Evolutionary conservation across 2,329 filamentous ascomycete genomes (phyloP).

Genomic region (Xylariaceae sp.): DNA sequence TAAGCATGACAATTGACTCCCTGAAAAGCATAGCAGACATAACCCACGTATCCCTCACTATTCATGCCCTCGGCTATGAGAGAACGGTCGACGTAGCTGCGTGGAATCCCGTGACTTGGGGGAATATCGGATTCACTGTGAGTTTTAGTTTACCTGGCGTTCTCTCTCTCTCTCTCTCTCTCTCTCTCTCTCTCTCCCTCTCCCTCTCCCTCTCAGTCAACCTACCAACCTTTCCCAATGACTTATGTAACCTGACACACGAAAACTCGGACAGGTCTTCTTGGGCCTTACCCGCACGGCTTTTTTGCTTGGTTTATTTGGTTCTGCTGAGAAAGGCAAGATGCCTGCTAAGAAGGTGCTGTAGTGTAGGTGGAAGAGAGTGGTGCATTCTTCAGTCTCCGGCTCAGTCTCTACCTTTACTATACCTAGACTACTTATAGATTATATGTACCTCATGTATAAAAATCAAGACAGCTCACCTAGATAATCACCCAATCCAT

Average conservation of each 20-base stretch:
- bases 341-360: constrained; percentile 22
- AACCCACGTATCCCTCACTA: constrained; percentile 60
- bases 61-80: constrained; percentile 51
- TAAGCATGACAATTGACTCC: background rate
- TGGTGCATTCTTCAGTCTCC: too few species aligned
- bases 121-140: constrained; percentile 63
- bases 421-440: too few species aligned
- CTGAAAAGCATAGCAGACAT: constrained; percentile 51
- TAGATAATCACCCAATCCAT: too few species aligned
- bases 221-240: background rate
- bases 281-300: constrained; percentile 30
- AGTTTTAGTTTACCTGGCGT: constrained; percentile 24
- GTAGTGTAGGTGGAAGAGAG: background rate
- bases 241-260: background rate
- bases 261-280: constrained; percentile 20
- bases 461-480: too few species aligned
- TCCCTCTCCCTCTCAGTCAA: background rate
- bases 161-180: background rate
- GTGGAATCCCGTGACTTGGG: constrained; percentile 70
- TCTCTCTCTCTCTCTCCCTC: background rate
- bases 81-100: constrained; percentile 45
- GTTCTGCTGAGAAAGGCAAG: constrained; percentile 12
- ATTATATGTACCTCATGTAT: too few species aligned
- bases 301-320: constrained; percentile 32
- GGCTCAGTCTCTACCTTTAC: too few species aligned